Evolutionary conservation across 305 asterid species (phyloP).

Genomic region (Fraxinus floribunda): DNA sequence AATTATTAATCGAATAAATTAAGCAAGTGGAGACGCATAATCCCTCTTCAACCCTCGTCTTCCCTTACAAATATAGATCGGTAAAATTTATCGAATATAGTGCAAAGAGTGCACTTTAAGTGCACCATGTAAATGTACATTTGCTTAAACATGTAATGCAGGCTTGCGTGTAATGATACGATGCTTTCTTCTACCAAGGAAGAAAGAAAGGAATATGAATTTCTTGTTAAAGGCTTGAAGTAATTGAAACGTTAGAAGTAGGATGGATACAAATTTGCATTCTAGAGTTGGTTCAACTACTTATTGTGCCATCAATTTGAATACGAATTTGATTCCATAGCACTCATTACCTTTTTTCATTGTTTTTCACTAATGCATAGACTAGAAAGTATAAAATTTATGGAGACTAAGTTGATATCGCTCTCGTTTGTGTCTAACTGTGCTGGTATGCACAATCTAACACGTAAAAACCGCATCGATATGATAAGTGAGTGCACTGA

Average conservation of each 20-base stretch:
- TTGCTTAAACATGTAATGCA: not conserved
- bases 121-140: not conserved
- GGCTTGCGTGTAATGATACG: not conserved
- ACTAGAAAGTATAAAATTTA: not conserved
- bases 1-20: too few relatives aligned
- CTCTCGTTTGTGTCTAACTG: not conserved
- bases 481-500: too few relatives aligned
- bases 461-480: not conserved
- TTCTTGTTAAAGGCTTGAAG: not conserved
- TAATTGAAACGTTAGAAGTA: not conserved
- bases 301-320: not conserved
- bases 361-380: not conserved
- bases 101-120: not conserved
- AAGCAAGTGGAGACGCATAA: not conserved
- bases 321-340: not conserved
- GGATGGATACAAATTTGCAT: not conserved
- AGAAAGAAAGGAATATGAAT: not conserved
- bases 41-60: too few relatives aligned
- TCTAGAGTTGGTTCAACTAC: slow-evolving; percentile 2
- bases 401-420: not conserved
- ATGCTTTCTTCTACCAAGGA: not conserved
- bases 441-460: not conserved
- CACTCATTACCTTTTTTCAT: not conserved
- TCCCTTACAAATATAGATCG: too few relatives aligned
- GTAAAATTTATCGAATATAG: not conserved